Evolutionary conservation across 2,329 filamentous ascomycete species (phyloP), one percentile per base, ranked within the genome.

Genomic region (Botrytis paeoniae): DNA sequence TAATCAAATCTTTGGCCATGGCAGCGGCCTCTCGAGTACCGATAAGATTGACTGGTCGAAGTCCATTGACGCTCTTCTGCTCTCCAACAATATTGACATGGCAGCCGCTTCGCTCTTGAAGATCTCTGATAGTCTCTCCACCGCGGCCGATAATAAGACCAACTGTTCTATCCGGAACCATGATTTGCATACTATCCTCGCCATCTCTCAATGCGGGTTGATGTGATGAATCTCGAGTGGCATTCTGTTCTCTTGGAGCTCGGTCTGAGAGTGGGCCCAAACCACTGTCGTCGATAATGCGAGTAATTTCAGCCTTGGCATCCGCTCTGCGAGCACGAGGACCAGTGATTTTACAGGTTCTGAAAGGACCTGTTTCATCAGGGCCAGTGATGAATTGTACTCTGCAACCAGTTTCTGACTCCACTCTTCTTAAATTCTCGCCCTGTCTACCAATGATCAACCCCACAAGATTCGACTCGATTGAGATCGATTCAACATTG

Each of bases 11-110:
- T 83, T 96, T 95, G 57, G 94, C 94, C 75, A 89, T 88, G 64
- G 89, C 89, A 66, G 93, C 92, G 70, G 93, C 91, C 78, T 91
- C 88, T 60, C 88, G 88, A 60, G 91, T 90, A 74, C 94, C 94
- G 77, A 97, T 97, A 66, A 97, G 86, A 81, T 97, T 97, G 75
- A 97, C 94, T 41, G 95, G 94, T 69, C 94, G 90, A 75, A 97
- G 86, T 62, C 94, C 94, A 80, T 97, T 97, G 77, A 97, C 89
- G 80, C 93, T 97, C 86, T 97, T 97, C 77, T 93, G 93, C 83
- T 97, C 94, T 78, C 93, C 93, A 59, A 97, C 93, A 79, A 97
- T 97, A 82, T 97, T 97, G 81, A 97, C 94, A 82, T 97, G 95
- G 81, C 94, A 97, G n/a, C 93, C 93, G 78, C 93, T 96, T 75